phyloP scores from a whole-genome alignment of 2,329 filamentous ascomycete species.

The Dryadomyces sulphureus region DNA sequence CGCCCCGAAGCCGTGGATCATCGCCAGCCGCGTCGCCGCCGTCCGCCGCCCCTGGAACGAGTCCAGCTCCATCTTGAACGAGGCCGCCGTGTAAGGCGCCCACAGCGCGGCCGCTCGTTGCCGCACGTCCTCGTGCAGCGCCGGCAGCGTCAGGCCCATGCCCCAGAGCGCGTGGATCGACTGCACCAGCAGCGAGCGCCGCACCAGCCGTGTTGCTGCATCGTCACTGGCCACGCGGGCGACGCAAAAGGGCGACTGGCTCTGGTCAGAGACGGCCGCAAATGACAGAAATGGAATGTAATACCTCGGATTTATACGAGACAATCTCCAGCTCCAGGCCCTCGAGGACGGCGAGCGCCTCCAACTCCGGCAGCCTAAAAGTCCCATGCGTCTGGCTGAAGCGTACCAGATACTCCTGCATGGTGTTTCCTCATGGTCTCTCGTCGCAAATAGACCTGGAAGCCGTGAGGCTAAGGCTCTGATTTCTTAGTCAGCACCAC shows the following conservation, averaged over 20 bases:
- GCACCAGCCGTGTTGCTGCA: constrained; percentile 51
- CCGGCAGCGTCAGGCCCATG: constrained; percentile 47
- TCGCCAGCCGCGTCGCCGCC: constrained; percentile 44
- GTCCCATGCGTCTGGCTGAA: constrained; percentile 81
- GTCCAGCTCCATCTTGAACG: constrained; percentile 79
- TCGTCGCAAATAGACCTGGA: not conserved
- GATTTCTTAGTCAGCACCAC: not conserved
- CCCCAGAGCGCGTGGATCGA: constrained; percentile 88
- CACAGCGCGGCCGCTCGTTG: constrained; percentile 47
- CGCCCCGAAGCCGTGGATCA: constrained; percentile 63
- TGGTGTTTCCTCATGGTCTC: not conserved
- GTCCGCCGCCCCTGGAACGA: constrained; percentile 63
- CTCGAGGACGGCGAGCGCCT: constrained; percentile 60
- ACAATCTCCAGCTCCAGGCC: constrained; percentile 55
- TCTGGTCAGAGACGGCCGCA: not conserved
- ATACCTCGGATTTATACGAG: constrained; percentile 60
- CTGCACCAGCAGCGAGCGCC: constrained; percentile 67
- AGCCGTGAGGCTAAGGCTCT: not conserved
- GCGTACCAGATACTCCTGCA: constrained; percentile 55
- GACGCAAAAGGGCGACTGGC: constrained; percentile 70
- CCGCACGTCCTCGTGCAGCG: constrained; percentile 53
- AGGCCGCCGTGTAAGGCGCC: constrained; percentile 44
- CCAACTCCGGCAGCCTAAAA: constrained; percentile 75
- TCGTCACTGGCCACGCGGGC: constrained; percentile 51
- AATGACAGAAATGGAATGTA: not conserved